phyloP scores from a whole-genome alignment of 352 stramenopile species.

The Globisporangium recalcitrans region DNA sequence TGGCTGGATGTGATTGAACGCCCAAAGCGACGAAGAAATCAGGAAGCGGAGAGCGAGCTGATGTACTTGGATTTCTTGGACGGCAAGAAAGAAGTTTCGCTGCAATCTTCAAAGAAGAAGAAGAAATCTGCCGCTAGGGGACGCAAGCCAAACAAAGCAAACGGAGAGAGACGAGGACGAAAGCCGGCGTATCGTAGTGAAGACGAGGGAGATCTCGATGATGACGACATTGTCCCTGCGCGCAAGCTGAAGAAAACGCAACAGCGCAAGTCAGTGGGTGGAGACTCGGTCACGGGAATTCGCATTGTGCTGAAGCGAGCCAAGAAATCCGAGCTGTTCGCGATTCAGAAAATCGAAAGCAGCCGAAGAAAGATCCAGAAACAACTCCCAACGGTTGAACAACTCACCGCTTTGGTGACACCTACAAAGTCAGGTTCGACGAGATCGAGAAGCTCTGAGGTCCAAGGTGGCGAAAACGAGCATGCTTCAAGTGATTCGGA shows the following conservation, averaged over 20 bases:
- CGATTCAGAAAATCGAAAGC: conserved; percentile 37
- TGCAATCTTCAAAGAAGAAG: conserved; percentile 30
- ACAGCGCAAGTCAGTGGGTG: conserved; percentile 6
- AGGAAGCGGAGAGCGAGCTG: conserved; percentile 75
- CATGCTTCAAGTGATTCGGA: conserved; percentile 27
- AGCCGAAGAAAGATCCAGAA: conserved; percentile 37
- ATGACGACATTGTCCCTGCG: conserved; percentile 28
- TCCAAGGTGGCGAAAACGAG: conserved; percentile 28
- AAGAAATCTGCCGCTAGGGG: conserved; percentile 27
- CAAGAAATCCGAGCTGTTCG: conserved; percentile 20
- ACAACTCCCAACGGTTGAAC: conserved; percentile 24
- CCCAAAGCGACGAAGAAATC: conserved; percentile 79
- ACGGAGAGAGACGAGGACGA: conserved; percentile 26
- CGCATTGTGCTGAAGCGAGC: conserved; percentile 33
- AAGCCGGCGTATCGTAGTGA: conserved; percentile 42
- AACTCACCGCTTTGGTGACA: conserved; percentile 16
- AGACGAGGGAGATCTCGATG: conserved; percentile 38
- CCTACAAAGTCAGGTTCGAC: conserved; percentile 4
- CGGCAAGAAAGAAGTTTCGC: conserved; percentile 44
- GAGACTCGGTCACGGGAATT: conserved; percentile 27
- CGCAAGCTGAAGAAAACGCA: conserved; percentile 34
- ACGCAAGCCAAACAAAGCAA: conserved; percentile 35
- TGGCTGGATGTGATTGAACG: conserved; percentile 87
- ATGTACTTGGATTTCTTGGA: conserved; percentile 88
- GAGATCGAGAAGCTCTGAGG: background rate